Evolutionary conservation across 2,329 filamentous ascomycete genomes (phyloP).

Genomic region (Acrodontium crateriforme): DNA sequence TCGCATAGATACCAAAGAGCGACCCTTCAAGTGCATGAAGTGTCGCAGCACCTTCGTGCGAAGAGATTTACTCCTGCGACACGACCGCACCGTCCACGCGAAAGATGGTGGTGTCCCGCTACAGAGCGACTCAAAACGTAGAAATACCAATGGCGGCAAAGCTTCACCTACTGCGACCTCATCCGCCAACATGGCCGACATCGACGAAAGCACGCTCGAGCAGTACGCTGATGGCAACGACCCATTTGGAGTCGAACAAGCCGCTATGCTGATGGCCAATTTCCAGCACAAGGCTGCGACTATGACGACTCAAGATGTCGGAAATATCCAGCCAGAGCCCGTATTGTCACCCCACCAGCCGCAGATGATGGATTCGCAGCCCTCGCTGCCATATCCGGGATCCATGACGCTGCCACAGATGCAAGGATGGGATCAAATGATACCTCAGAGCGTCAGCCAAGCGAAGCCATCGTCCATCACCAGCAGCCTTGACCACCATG

Average conservation of each 20-base stretch:
- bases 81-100: constrained; percentile 95
- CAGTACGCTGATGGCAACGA: constrained; percentile 87
- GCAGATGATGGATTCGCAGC: constrained; percentile 63
- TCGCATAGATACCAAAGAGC: constrained; percentile 84
- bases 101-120: constrained; percentile 92
- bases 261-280: constrained; percentile 96
- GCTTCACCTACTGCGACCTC: constrained; percentile 37
- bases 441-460: constrained; percentile 55
- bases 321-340: constrained; percentile 42
- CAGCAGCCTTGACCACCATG: constrained; percentile 26
- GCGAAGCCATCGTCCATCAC: constrained; percentile 60
- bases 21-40: constrained; percentile 97
- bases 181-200: constrained; percentile 63
- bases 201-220: constrained; percentile 77
- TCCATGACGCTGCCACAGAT: constrained; percentile 73
- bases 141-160: constrained; percentile 25
- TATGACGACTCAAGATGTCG: constrained; percentile 52
- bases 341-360: constrained; percentile 59
- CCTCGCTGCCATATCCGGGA: constrained; percentile 56
- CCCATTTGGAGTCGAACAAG: constrained; percentile 90
- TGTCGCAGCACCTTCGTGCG: constrained; percentile 97
- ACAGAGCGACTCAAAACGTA: constrained; percentile 86
- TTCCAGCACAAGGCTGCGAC: constrained; percentile 75
- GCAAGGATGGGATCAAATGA: constrained; percentile 74
- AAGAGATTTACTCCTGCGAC: constrained; percentile 86